Evolutionary conservation across 345 rosid species (phyloP).

Genomic region (Populus deltoides): DNA sequence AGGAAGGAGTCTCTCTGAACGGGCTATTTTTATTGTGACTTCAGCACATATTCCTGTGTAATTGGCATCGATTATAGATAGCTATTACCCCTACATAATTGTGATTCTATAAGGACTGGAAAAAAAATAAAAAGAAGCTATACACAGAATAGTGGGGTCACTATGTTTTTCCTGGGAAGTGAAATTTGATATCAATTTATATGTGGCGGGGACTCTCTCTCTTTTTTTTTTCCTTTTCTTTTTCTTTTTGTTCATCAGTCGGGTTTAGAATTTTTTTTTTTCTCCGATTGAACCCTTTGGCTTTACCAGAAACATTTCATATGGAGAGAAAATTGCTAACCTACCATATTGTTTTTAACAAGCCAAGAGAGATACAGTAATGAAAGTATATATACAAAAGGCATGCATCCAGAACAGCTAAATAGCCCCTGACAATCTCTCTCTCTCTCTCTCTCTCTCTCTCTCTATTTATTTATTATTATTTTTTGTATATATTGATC

Average conservation of each 20-base stretch:
- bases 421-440: neutral
- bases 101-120: no score
- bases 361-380: neutral
- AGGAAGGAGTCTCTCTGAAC: neutral
- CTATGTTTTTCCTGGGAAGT: no score
- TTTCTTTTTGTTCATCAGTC: no score
- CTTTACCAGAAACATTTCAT: neutral
- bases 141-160: neutral
- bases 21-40: neutral
- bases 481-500: neutral
- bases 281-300: neutral
- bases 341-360: no score
- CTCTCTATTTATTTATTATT: no score
- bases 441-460: no score
- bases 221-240: no score
- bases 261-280: no score
- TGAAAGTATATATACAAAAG: neutral
- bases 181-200: no score
- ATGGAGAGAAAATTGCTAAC: neutral
- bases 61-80: neutral
- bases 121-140: no score
- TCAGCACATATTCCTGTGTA: neutral
- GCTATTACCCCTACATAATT: neutral
- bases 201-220: neutral
- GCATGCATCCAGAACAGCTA: constrained; percentile 22